Evolutionary conservation across 768 basidiomycete species (phyloP), one percentile per base, ranked within the genome.

Genomic region (Mrakia frigida): DNA sequence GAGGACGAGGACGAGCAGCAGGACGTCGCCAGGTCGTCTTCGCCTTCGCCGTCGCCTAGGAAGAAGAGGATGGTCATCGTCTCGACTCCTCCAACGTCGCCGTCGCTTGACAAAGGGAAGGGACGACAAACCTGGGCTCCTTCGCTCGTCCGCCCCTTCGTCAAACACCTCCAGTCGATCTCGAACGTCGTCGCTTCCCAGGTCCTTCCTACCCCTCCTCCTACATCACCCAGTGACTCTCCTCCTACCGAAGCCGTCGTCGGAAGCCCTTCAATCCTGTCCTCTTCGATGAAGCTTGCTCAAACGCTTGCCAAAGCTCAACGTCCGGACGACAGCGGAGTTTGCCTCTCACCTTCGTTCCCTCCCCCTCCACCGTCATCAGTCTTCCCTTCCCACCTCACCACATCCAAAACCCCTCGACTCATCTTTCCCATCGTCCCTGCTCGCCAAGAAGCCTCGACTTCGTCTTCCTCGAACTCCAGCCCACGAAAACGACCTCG

Each of bases 261-360:
- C 53, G 50, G 9, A 18, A 23, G 31, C 18, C 35, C 13, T 10
- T 35, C 59, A 7, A 31, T 10, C 50, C 23, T 18, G 43, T 2
- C 41, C 46, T 21, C 60, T 11, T 23, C 73, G 21, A 13, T 28
- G n/a, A 21, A 13, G 25, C 14, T 28, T 25, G 9, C n/a, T 7
- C 56, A 18, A 3, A 33, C 56, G 0, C n/a, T 18, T 35, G 25
- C 37, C 35, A 39, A 28, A 56, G 9, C 18, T 18, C 23, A 28
- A 2, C 43, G n/a, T 5, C n/a, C 63, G 18, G 63, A 74, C 41
- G 73, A 74, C 61, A 65, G 73, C 50, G 73, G 41, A 13, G 59
- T 74, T 25, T 50, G 46, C 16, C 72, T 73, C n/a, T 41, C 65
- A 9, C 69, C 69, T 31, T 53, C 46, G 28, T 70, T 41, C n/a